Conservation (phyloP, 2,329 filamentous ascomycete genomes). For the Calycina marina region DNA sequence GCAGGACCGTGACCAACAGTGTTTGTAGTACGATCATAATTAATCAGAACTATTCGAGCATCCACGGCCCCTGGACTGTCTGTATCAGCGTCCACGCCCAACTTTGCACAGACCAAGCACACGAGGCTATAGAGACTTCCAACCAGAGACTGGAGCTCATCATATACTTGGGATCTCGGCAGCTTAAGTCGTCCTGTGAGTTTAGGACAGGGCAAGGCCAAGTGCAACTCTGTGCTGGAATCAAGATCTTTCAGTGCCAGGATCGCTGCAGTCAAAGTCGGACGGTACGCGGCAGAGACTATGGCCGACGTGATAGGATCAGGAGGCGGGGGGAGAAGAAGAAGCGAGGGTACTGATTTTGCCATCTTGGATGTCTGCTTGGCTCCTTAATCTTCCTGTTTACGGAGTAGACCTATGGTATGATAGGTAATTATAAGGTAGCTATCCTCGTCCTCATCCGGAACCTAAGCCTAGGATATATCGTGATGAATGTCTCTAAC, state of each 20-base stretch:
- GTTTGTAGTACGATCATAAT: conserved; percentile 30
- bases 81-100: conserved; percentile 40
- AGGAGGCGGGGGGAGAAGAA: conserved; percentile 51
- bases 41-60: conserved; percentile 57
- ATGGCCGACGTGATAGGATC: conserved; percentile 34
- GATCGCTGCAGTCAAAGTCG: conserved; percentile 40
- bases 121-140: conserved; percentile 68
- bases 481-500: too few relatives aligned
- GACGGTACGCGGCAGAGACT: conserved; percentile 44
- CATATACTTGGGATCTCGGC: conserved; percentile 41
- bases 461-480: too few relatives aligned
- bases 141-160: conserved; percentile 56
- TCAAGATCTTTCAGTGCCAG: conserved; percentile 29
- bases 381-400: too few relatives aligned
- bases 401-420: too few relatives aligned
- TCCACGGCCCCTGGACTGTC: conserved; percentile 60
- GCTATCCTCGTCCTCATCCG: too few relatives aligned
- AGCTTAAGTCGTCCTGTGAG: conserved; percentile 34
- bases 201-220: conserved; percentile 47
- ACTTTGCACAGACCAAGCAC: conserved; percentile 52
- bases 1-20: conserved; percentile 29
- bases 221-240: conserved; percentile 19
- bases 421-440: too few relatives aligned
- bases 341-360: conserved; percentile 30
- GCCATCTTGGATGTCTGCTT: conserved; percentile 5